Conservation (phyloP, 345 rosid genomes). For the Eutrema yunnanense region DNA sequence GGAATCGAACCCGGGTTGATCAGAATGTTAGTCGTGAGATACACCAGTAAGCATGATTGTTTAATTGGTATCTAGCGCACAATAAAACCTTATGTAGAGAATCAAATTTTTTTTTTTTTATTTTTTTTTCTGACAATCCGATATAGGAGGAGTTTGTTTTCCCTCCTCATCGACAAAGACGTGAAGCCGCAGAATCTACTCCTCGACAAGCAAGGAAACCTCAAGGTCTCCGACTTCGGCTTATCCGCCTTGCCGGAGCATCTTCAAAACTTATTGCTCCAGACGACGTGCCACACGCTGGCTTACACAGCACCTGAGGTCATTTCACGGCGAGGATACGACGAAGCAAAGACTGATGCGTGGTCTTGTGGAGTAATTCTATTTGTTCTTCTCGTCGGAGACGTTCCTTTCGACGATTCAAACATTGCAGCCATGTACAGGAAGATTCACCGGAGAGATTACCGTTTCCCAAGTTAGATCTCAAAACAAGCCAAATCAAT, state of each 20-base stretch:
- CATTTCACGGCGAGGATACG: conserved; percentile 49
- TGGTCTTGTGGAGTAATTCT: conserved; percentile 96
- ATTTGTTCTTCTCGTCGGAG: conserved; percentile 51
- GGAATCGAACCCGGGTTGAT: too few species aligned
- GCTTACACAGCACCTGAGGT: conserved; percentile 89
- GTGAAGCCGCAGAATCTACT: conserved; percentile 90
- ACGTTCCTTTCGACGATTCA: conserved; percentile 61
- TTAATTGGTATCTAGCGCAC: too few species aligned
- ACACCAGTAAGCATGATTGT: too few species aligned
- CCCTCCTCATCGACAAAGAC: conserved; percentile 16
- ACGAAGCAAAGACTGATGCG: conserved; percentile 74
- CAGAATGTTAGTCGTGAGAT: too few species aligned
- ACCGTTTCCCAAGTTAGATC: conserved; percentile 56
- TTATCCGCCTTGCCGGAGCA: conserved; percentile 74
- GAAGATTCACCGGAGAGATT: conserved; percentile 61
- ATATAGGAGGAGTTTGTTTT: too few species aligned
- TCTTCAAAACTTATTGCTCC: conserved; percentile 57
- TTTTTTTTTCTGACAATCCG: too few species aligned
- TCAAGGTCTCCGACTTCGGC: conserved; percentile 87
- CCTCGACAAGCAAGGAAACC: conserved; percentile 53
- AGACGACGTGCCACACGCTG: conserved; percentile 85
- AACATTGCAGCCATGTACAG: conserved; percentile 59
- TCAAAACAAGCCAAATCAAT: conserved; percentile 51
- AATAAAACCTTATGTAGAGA: too few species aligned
- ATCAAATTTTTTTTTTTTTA: too few species aligned